Evolutionary conservation across 768 basidiomycete species (phyloP).

Genomic region (Imleria badia): DNA sequence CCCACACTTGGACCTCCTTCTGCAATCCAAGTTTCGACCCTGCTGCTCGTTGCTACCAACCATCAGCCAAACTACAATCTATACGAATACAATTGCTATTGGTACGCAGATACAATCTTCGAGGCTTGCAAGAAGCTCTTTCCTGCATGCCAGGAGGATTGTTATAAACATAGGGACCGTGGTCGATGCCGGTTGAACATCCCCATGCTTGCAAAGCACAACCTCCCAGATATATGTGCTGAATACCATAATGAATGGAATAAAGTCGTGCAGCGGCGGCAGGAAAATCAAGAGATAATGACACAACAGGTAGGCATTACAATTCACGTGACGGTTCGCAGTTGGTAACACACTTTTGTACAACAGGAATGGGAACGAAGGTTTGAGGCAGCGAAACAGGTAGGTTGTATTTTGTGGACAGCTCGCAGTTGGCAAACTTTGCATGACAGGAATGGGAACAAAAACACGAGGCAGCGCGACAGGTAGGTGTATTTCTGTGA

Average conservation of each 20-base stretch:
- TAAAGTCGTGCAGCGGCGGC: too few species aligned
- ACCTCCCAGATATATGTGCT: not conserved
- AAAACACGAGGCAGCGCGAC: too few species aligned
- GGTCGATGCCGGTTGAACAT: not conserved
- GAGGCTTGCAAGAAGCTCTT: not conserved
- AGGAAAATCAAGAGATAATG: too few species aligned
- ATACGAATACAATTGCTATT: not conserved
- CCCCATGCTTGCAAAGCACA: not conserved
- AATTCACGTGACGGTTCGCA: too few species aligned
- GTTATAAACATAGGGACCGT: not conserved
- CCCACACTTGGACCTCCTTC: not conserved
- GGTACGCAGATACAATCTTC: not conserved
- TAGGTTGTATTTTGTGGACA: too few species aligned
- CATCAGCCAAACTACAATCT: not conserved
- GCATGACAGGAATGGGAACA: too few species aligned
- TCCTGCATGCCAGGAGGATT: not conserved
- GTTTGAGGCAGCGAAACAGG: too few species aligned
- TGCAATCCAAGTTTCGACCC: not conserved
- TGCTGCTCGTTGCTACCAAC: not conserved
- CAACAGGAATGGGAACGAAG: too few species aligned
- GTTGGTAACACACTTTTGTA: too few species aligned
- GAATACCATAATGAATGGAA: not conserved
- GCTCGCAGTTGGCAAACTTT: too few species aligned
- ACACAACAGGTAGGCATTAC: too few species aligned
- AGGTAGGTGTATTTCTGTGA: too few species aligned